Evolutionary conservation across 257 asterid genomes (phyloP).

Genomic region (Solanum chmielewskii): DNA sequence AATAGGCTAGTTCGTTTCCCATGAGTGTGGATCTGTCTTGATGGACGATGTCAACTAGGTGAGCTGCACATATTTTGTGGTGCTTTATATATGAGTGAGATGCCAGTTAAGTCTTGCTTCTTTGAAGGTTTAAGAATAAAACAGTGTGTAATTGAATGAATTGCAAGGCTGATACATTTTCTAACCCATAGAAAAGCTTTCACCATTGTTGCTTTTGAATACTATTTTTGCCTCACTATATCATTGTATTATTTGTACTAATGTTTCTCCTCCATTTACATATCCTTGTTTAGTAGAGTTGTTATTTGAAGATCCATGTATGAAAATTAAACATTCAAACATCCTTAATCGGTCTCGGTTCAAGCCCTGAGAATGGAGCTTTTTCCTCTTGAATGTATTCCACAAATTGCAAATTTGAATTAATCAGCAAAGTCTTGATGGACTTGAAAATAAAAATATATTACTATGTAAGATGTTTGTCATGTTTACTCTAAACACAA

Average conservation of each 20-base stretch:
- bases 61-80: neutral
- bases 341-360: neutral
- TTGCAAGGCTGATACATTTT: neutral
- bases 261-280: neutral
- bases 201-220: neutral
- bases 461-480: neutral
- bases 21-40: constrained; percentile 11
- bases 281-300: neutral
- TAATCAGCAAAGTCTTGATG: neutral
- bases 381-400: neutral
- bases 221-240: neutral
- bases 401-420: neutral
- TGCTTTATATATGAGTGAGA: neutral
- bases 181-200: neutral
- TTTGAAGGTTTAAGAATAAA: neutral
- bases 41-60: neutral
- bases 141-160: neutral
- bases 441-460: neutral
- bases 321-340: neutral
- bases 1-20: constrained; percentile 51
- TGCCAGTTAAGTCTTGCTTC: neutral
- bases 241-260: neutral
- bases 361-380: neutral
- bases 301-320: neutral
- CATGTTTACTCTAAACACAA: neutral